Evolutionary conservation across 164 flowering plant species (phyloP), one percentile per base, ranked within the genome.

Genomic region (Kingdonia uniflora): DNA sequence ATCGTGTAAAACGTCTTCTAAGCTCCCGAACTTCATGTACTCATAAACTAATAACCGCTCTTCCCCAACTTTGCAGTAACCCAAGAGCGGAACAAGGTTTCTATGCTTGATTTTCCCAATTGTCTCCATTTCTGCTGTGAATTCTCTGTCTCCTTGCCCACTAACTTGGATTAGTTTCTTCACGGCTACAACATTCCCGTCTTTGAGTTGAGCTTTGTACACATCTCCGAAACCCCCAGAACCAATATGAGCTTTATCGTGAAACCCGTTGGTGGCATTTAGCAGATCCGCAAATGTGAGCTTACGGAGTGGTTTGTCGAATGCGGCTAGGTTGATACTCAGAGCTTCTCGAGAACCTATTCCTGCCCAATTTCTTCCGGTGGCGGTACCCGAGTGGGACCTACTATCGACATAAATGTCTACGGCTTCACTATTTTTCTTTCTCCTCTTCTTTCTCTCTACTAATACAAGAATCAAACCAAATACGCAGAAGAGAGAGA

Each of bases 91-190:
- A 1, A 94, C 97, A 16, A 94, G 88, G 68, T 94, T 94, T 38
- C 95, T 64, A 70, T 94, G 99, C 65, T 89, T 94, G 61, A 94
- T 80, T 59, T 82, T 89, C 22, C 99, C 97, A 22, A 89, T 94
- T 12, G 97, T 94, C 53, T 94, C 99, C 97, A 94, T 87, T 66
- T 94, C 99, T 5, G 97, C 96, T 1, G 86, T 89, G 88, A 94
- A 94, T 54, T 94, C 99, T 2, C 97, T 68, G 50, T 94, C 97
- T 0, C 99, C 99, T 56, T 89, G 97, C 2, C 97, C 96, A 22
- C 95, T 89, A 1, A 87, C 57, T 37, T 94, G 96, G 35, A 83
- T 89, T 44, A 94, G 76, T 54, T 89, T 89, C 81, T 94, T 94
- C 62, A 94, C 84, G 1, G 99, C 99, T 0, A 89, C 97, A 19